Conservation (phyloP, 2,329 filamentous ascomycete genomes). For the Ceratocystis variospora region DNA sequence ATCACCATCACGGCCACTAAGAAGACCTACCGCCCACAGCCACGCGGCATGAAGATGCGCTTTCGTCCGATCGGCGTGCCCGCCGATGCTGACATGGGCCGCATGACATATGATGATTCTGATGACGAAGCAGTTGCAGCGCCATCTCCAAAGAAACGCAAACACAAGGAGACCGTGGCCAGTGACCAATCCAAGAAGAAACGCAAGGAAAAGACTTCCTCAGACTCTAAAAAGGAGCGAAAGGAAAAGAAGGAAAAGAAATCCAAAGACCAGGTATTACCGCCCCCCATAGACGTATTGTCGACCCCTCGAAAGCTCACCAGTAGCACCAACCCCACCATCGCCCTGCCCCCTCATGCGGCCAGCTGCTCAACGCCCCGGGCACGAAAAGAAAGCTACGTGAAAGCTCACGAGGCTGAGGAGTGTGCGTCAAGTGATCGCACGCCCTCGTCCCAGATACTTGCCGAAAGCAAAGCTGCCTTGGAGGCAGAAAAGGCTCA, state of each 20-base stretch:
- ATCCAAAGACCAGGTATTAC: conserved; percentile 17
- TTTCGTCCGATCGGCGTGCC: conserved; percentile 51
- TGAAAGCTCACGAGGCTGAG: conserved; percentile 2
- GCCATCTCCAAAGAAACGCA: conserved; percentile 18
- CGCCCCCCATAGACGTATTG: neutral
- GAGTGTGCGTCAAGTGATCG: neutral
- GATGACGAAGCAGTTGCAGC: conserved; percentile 13
- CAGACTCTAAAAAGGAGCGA: conserved; percentile 16
- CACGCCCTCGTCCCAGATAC: conserved; percentile 1
- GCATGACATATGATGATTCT: conserved; percentile 15
- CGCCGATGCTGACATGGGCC: conserved; percentile 31
- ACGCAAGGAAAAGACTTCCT: conserved; percentile 16
- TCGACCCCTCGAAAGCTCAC: neutral
- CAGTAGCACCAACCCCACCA: neutral
- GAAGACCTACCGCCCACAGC: conserved; percentile 46
- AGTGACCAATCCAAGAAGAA: conserved; percentile 18
- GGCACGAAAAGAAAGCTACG: neutral
- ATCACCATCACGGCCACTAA: conserved; percentile 15
- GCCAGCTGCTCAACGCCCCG: neutral
- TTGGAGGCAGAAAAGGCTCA: neutral
- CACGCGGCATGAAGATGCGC: conserved; percentile 51
- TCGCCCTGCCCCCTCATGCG: neutral
- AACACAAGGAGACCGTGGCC: conserved; percentile 6
- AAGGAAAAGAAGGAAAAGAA: conserved; percentile 18
- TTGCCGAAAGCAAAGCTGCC: neutral